A percentile compares a stretch with the other conserved stretches of the same genome.
phyloP scores from a whole-genome alignment of 352 stramenopile species.

The Lagenidium sp. region DNA sequence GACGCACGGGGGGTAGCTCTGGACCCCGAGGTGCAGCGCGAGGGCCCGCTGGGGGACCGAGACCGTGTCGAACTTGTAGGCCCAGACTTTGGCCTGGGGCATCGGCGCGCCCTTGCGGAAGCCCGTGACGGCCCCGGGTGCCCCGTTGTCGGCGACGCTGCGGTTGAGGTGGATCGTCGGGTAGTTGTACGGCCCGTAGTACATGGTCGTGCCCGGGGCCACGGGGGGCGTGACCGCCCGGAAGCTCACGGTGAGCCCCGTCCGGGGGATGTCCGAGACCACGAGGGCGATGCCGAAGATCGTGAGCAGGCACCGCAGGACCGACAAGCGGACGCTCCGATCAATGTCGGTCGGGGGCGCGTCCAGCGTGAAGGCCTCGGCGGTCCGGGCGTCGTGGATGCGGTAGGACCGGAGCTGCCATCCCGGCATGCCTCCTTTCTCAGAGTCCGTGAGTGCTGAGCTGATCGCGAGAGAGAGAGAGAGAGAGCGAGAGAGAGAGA shows the following conservation, averaged over 20 bases:
- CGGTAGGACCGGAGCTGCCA: too few relatives aligned
- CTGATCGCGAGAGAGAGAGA: too few relatives aligned
- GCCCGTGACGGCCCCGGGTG: not conserved
- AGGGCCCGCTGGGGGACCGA: constrained; percentile 7
- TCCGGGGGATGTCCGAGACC: constrained; percentile 1
- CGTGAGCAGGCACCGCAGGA: not conserved
- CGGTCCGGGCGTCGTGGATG: too few relatives aligned
- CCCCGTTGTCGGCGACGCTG: not conserved
- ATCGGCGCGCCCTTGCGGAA: not conserved
- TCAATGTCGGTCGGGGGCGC: constrained; percentile 3
- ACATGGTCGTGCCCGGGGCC: not conserved
- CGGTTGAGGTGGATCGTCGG: constrained; percentile 1
- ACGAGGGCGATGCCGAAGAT: not conserved
- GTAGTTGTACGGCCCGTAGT: constrained; percentile 4
- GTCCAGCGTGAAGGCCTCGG: too few relatives aligned
- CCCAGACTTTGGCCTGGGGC: constrained; percentile 1
- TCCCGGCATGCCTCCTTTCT: too few relatives aligned
- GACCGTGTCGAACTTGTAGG: constrained; percentile 13
- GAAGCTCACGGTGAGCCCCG: not conserved
- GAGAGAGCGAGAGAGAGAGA: too few relatives aligned
- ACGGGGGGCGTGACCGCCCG: not conserved
- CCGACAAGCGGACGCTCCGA: not conserved
- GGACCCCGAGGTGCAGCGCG: constrained; percentile 3
- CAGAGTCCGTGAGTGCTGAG: too few relatives aligned
- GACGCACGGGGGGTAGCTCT: constrained; percentile 7